Percentiles rank a stretch among this genome's conserved stretches.
phyloP scores from a whole-genome alignment of 352 stramenopile species.

The Phytophthora hybrid region DNA sequence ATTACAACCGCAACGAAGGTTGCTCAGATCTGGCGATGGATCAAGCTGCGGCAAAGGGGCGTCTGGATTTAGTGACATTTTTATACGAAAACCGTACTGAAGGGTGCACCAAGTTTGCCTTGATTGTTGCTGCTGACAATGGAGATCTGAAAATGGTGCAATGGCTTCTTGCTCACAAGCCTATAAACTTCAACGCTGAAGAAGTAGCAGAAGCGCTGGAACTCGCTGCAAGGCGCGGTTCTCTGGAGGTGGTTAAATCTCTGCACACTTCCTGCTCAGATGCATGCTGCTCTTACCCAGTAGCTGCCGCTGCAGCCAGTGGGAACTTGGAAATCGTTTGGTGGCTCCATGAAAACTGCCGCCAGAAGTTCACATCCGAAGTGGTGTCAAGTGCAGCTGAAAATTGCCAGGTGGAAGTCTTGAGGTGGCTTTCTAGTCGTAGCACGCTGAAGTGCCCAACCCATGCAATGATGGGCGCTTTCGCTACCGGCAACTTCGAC shows the following conservation, averaged over 20 bases:
- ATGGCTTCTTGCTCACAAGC: conserved; percentile 17
- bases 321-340: conserved; percentile 19
- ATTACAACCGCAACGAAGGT: conserved; percentile 16
- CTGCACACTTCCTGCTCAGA: conserved; percentile 7
- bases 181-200: neutral
- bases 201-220: conserved; percentile 16
- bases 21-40: conserved; percentile 23
- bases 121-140: conserved; percentile 16
- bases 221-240: conserved; percentile 5
- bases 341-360: conserved; percentile 15
- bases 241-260: conserved; percentile 15
- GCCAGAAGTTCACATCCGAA: neutral
- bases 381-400: conserved; percentile 15
- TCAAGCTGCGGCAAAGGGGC: conserved; percentile 19
- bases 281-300: neutral
- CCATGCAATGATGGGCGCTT: conserved; percentile 5
- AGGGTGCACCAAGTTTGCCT: conserved; percentile 23
- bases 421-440: conserved; percentile 12
- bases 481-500: conserved; percentile 20
- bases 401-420: conserved; percentile 14
- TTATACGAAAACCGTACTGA: conserved; percentile 20
- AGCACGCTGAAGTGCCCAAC: neutral
- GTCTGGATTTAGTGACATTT: conserved; percentile 23
- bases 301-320: conserved; percentile 11
- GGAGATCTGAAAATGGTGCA: conserved; percentile 17